A percentile compares a stretch with the other conserved stretches of the same genome.
Evolutionary conservation across 495 filamentous ascomycete genomes (phyloP).

Genomic region (Penicillium tannophilum): DNA sequence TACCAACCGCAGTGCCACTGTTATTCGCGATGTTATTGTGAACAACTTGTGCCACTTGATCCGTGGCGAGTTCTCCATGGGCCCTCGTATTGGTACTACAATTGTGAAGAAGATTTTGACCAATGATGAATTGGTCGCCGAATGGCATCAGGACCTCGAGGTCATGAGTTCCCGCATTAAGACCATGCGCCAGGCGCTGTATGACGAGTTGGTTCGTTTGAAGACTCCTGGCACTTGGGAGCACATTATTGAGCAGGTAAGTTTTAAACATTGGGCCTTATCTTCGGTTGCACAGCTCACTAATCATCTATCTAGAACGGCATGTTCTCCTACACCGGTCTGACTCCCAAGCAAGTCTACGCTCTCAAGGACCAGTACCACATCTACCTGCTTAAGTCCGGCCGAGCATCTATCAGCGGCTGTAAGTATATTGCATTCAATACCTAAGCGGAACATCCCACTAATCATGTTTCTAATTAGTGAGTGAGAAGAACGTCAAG

Average conservation of each 20-base stretch:
- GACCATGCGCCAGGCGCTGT: slow-evolving; percentile 48
- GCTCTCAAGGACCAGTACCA: slow-evolving; percentile 51
- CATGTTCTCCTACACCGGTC: slow-evolving; percentile 56
- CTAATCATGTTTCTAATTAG: slow-evolving; percentile 36
- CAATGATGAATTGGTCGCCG: slow-evolving; percentile 37
- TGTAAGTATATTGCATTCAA: slow-evolving; percentile 32
- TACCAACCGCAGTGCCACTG: slow-evolving; percentile 30
- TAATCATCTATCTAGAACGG: slow-evolving; percentile 39
- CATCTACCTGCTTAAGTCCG: slow-evolving; percentile 52
- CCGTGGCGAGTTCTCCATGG: slow-evolving; percentile 53
- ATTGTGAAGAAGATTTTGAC: slow-evolving; percentile 54
- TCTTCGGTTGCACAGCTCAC: slow-evolving; percentile 11
- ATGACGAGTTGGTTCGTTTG: slow-evolving; percentile 43
- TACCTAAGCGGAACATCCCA: not conserved
- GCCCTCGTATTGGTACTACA: slow-evolving; percentile 49
- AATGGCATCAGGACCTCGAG: slow-evolving; percentile 53
- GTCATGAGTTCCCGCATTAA: slow-evolving; percentile 56
- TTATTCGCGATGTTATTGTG: slow-evolving; percentile 41
- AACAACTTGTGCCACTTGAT: slow-evolving; percentile 49
- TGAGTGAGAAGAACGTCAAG: slow-evolving; percentile 51
- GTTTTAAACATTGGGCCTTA: not conserved
- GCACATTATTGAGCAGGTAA: slow-evolving; percentile 51
- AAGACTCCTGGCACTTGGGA: slow-evolving; percentile 53
- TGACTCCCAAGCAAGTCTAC: slow-evolving; percentile 47
- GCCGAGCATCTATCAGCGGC: slow-evolving; percentile 51